Evolutionary conservation across 1,284 basidiomycete species (phyloP).

Genomic region (Moniliophthora roreri): DNA sequence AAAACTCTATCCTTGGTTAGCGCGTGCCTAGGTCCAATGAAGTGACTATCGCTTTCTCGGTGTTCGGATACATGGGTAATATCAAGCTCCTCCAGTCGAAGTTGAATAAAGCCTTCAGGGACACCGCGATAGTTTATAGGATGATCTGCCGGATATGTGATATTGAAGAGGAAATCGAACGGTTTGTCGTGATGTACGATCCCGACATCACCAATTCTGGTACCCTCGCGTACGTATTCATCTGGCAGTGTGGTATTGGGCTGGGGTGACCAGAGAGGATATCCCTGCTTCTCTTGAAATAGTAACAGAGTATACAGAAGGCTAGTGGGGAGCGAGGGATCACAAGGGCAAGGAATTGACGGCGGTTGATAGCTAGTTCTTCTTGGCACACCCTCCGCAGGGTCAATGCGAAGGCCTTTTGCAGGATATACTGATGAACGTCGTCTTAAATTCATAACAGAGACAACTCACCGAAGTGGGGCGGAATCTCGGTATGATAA

Average conservation of each 20-base stretch:
- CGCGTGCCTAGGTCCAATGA: not conserved
- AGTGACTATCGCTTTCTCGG: constrained; percentile 8
- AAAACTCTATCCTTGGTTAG: not conserved
- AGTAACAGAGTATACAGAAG: constrained; percentile 5
- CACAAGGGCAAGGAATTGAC: constrained; percentile 1
- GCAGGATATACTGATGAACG: too few species aligned
- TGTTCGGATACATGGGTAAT: constrained; percentile 15
- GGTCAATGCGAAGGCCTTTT: too few species aligned
- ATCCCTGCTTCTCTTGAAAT: constrained; percentile 22
- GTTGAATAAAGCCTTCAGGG: constrained; percentile 19
- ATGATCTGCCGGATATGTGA: constrained; percentile 23
- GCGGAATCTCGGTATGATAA: too few species aligned
- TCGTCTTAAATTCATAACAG: too few species aligned
- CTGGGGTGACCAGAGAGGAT: constrained; percentile 32
- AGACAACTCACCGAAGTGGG: too few species aligned
- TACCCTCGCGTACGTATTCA: constrained; percentile 24
- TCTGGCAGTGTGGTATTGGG: constrained; percentile 21
- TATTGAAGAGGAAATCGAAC: constrained; percentile 36
- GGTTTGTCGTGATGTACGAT: constrained; percentile 27
- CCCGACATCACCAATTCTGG: constrained; percentile 30
- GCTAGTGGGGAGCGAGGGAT: constrained; percentile 6
- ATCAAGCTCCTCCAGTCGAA: constrained; percentile 7
- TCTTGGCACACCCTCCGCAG: too few species aligned
- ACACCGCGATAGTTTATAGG: constrained; percentile 19
- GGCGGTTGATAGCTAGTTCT: too few species aligned